Conservation (phyloP, 1,284 basidiomycete genomes). For the Irpex lacteus region DNA sequence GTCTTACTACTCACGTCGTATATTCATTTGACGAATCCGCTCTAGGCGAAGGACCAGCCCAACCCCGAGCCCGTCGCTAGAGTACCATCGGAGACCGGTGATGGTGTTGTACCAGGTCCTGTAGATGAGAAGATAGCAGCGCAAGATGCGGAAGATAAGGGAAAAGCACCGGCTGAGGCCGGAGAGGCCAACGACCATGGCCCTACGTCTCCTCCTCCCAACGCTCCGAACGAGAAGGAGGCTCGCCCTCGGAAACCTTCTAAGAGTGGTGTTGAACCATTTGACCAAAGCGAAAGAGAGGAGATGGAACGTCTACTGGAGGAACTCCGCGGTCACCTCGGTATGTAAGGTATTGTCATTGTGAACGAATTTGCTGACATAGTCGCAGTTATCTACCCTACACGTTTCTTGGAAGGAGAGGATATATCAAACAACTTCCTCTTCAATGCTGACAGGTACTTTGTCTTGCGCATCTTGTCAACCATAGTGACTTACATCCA, state of each 20-base stretch:
- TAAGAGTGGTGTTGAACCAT: conserved; percentile 56
- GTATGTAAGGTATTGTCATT: conserved; percentile 38
- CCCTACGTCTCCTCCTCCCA: conserved; percentile 10
- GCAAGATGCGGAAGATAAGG: conserved; percentile 17
- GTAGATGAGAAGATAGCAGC: conserved; percentile 22
- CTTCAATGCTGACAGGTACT: conserved; percentile 82
- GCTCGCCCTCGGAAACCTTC: conserved; percentile 34
- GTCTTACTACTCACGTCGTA: not conserved
- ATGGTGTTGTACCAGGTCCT: conserved; percentile 36
- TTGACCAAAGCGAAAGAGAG: conserved; percentile 79
- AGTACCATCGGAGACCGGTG: conserved; percentile 56
- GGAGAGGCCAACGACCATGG: conserved; percentile 9
- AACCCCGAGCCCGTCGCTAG: conserved; percentile 48
- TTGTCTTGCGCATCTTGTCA: conserved; percentile 5
- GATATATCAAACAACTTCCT: conserved; percentile 87
- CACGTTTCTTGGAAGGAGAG: conserved; percentile 83
- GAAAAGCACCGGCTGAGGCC: conserved; percentile 19
- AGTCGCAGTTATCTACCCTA: conserved; percentile 74
- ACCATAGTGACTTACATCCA: not conserved
- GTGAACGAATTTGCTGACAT: not conserved
- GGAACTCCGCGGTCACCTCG: conserved; percentile 81
- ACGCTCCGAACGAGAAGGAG: conserved; percentile 32
- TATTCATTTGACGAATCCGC: not conserved
- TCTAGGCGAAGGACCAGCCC: conserved; percentile 43
- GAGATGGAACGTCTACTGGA: conserved; percentile 85